Evolutionary conservation across 2,329 filamentous ascomycete species (phyloP).

Genomic region (Westerdykella sp.): DNA sequence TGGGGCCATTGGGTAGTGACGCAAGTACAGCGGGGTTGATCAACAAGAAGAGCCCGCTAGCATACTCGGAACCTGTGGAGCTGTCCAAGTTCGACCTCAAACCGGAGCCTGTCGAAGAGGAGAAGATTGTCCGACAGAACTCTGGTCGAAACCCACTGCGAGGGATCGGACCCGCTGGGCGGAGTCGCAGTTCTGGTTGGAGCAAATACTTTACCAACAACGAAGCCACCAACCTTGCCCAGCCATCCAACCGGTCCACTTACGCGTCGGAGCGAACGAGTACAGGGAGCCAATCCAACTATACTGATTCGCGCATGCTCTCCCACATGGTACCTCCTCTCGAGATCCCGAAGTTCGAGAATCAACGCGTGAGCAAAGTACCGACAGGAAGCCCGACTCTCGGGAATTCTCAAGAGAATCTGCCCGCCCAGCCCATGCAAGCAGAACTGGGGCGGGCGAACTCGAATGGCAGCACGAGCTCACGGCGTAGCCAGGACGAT

Average conservation of each 20-base stretch:
- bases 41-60: slow-evolving; percentile 45
- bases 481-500: slow-evolving; percentile 29
- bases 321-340: slow-evolving; percentile 67
- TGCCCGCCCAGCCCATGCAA: slow-evolving; percentile 35
- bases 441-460: slow-evolving; percentile 35
- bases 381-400: slow-evolving; percentile 65
- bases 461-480: slow-evolving; percentile 31
- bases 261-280: slow-evolving; percentile 37
- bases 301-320: slow-evolving; percentile 50
- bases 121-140: slow-evolving; percentile 34
- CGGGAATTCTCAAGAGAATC: slow-evolving; percentile 48
- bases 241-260: slow-evolving; percentile 49
- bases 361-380: slow-evolving; percentile 59
- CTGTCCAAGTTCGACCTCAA: slow-evolving; percentile 42
- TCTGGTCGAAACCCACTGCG: slow-evolving; percentile 21
- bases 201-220: slow-evolving; percentile 73
- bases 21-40: slow-evolving; percentile 56
- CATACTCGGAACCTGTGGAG: slow-evolving; percentile 40
- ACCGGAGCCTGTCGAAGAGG: slow-evolving; percentile 21
- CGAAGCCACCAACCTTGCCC: slow-evolving; percentile 49
- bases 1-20: slow-evolving; percentile 47
- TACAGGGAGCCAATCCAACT: slow-evolving; percentile 33
- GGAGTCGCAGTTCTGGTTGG: slow-evolving; percentile 61
- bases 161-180: slow-evolving; percentile 13
- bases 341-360: slow-evolving; percentile 47